Conservation (phyloP, 2,329 filamentous ascomycete species). For the Fusarium bulbicola region DNA sequence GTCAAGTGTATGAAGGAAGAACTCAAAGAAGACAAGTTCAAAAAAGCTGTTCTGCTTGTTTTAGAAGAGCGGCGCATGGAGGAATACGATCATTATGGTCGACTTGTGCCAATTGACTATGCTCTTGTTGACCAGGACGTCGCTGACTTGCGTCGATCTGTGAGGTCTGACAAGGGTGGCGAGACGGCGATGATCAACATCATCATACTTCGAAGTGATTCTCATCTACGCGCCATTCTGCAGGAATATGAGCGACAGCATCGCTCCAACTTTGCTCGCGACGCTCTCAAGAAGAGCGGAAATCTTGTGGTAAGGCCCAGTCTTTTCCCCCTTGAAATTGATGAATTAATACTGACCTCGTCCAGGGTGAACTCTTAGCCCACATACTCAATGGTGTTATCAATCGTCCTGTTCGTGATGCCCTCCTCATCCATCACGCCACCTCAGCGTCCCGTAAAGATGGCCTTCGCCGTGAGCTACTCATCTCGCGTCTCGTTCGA, state of each 20-base stretch:
- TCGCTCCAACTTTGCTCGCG: constrained; percentile 83
- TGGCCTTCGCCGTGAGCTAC: constrained; percentile 79
- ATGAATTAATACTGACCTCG: constrained; percentile 4
- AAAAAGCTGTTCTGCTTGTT: constrained; percentile 83
- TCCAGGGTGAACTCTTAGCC: constrained; percentile 88
- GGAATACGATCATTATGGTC: constrained; percentile 74
- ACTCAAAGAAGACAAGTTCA: constrained; percentile 95
- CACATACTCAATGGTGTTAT: constrained; percentile 97
- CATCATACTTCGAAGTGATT: constrained; percentile 81
- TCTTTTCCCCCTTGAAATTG: background rate
- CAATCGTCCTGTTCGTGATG: constrained; percentile 93
- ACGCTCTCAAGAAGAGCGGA: constrained; percentile 86
- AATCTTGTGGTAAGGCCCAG: constrained; percentile 83
- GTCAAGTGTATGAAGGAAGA: constrained; percentile 90
- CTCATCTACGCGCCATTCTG: constrained; percentile 83
- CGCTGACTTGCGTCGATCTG: constrained; percentile 71
- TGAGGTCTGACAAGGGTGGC: constrained; percentile 80
- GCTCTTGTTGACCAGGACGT: constrained; percentile 76
- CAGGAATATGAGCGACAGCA: constrained; percentile 78
- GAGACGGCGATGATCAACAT: constrained; percentile 89
- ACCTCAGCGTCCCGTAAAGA: constrained; percentile 78
- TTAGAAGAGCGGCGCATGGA: constrained; percentile 87
- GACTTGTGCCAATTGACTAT: constrained; percentile 64
- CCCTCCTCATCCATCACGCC: constrained; percentile 89
- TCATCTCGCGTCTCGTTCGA: constrained; percentile 87